phyloP scores from a whole-genome alignment of 2,329 filamentous ascomycete genomes.

The Coniochaeta sp. region DNA sequence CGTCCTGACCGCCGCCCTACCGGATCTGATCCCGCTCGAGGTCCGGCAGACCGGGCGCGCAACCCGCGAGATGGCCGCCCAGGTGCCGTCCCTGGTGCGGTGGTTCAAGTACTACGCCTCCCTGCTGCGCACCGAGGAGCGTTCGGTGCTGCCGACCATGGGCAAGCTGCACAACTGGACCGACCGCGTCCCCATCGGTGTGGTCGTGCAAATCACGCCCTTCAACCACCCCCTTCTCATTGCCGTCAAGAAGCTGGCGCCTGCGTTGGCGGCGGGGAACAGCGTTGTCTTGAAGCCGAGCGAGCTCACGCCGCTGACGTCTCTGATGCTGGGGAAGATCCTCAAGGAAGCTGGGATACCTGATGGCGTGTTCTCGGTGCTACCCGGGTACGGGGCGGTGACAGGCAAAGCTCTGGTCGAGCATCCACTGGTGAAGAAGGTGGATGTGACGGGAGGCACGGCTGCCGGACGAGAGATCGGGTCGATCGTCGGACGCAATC shows the following conservation, averaged over 20 bases:
- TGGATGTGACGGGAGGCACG: constrained; percentile 72
- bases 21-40: constrained; percentile 54
- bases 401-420: constrained; percentile 48
- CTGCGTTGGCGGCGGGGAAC: constrained; percentile 53
- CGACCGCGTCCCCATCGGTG: constrained; percentile 48
- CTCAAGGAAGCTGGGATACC: constrained; percentile 63
- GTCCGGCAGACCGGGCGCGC: constrained; percentile 62
- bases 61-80: constrained; percentile 63
- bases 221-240: constrained; percentile 55
- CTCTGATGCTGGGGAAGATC: constrained; percentile 52
- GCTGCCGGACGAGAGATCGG: constrained; percentile 63
- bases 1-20: constrained; percentile 44
- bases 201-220: constrained; percentile 49
- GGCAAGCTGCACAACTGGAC: constrained; percentile 53
- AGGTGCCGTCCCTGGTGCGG: constrained; percentile 56
- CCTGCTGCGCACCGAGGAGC: constrained; percentile 59
- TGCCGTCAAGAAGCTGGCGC: constrained; percentile 53
- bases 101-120: constrained; percentile 70
- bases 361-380: constrained; percentile 59
- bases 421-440: constrained; percentile 51
- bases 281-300: constrained; percentile 55
- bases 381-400: constrained; percentile 44
- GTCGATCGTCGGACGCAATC: constrained; percentile 55
- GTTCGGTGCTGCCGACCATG: constrained; percentile 56
- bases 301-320: constrained; percentile 55